Percentiles rank a stretch among this genome's conserved stretches.
Evolutionary conservation across 2,329 filamentous ascomycete species (phyloP).

Genomic region (Fusarium miscanthi): DNA sequence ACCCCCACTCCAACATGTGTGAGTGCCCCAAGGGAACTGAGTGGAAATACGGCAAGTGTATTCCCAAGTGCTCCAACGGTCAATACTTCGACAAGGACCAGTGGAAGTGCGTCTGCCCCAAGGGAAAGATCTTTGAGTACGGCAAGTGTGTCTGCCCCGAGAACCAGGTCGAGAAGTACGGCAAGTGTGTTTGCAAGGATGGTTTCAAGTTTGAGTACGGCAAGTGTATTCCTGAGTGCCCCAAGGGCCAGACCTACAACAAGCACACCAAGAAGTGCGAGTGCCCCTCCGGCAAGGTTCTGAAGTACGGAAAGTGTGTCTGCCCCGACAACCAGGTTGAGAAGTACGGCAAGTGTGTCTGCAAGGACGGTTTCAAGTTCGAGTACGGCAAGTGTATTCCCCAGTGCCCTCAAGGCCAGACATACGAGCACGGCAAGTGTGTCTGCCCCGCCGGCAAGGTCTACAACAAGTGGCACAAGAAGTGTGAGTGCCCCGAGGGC

Average conservation of each 20-base stretch:
- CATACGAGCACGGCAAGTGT: constrained; percentile 10
- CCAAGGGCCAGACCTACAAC: not conserved
- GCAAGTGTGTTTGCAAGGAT: constrained; percentile 12
- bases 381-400: constrained; percentile 24
- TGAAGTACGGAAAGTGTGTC: constrained; percentile 10
- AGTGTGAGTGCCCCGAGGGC: constrained; percentile 14
- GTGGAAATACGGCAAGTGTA: constrained; percentile 19
- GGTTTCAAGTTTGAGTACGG: constrained; percentile 16
- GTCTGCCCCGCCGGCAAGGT: constrained; percentile 24
- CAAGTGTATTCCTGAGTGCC: constrained; percentile 16
- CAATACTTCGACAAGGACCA: constrained; percentile 5
- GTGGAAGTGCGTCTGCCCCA: constrained; percentile 25
- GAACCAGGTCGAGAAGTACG: not conserved
- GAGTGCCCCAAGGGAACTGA: constrained; percentile 17
- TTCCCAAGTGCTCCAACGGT: constrained; percentile 6
- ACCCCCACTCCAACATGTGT: not conserved
- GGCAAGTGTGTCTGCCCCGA: constrained; percentile 21
- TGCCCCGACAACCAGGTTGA: constrained; percentile 2
- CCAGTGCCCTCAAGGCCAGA: constrained; percentile 12
- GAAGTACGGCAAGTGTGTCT: constrained; percentile 6
- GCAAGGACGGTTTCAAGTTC: constrained; percentile 5
- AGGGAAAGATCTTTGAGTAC: constrained; percentile 23
- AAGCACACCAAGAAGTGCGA: constrained; percentile 9
- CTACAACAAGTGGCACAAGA: constrained; percentile 12
- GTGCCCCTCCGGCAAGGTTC: constrained; percentile 15